Evolutionary conservation across 352 stramenopile species (phyloP), one percentile per base, ranked within the genome.

Genomic region (Pythium grandisporangium): DNA sequence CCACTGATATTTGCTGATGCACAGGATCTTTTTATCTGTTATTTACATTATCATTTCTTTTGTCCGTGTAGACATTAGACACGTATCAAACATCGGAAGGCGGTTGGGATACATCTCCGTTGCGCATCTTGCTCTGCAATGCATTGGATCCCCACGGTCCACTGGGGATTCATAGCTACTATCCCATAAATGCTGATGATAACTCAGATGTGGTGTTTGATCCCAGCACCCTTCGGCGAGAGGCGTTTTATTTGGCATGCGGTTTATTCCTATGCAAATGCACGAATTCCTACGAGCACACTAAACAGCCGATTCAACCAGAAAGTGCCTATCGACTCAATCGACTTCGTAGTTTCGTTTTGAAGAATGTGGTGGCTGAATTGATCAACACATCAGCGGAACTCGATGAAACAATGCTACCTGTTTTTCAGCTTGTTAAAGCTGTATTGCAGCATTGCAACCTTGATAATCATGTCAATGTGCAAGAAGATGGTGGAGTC

Each of bases 121-220:
- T 93, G 37, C 67, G 74, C 44, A 84, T 71, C 7, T 44, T 92
- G 14, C 37, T 91, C 29, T 48, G 84, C 27, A 93, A 93, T 25
- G 58, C 84, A 4, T 62, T 93, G 6, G 81, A 93, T 45, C 70
- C 72, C 2, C 67, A 89, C 40, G 81, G 81, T 5, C 70, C 78
- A 5, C 63, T 93, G 2, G 81, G 81, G 2, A 75, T 93, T 44
- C 53, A 87, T 35, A 85, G 65, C 35, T 93, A 89, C 52, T 93
- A 91, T 39, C 74, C 75, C 12, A 78, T 80, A 5, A 55, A 75
- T 24, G 57, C 41, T 12, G 50, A 33, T 17, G 14, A 30, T 1
- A 44, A 51, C 14, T 22, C 46, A 32, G 21, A n/a, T n/a, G n/a
- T 0, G 2, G 34, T 52, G 29, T 53, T 73, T 43, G 68, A 85